phyloP scores from a whole-genome alignment of 208 protist genomes.

The Leishmania mexicana region DNA sequence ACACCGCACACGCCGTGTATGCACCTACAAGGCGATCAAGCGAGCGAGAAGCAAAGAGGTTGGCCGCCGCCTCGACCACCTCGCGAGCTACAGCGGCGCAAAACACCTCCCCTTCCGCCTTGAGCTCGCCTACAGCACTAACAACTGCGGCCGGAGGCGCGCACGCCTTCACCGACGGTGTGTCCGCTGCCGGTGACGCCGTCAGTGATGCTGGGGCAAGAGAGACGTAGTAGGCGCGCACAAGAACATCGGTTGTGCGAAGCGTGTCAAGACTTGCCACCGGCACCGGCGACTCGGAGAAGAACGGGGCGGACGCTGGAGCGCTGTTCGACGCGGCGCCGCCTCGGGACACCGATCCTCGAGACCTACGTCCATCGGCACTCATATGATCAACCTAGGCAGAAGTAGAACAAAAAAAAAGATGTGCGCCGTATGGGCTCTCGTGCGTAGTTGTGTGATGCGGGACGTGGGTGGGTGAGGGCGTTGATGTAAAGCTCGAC shows the following conservation, averaged over 20 bases:
- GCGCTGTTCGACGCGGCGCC: not conserved
- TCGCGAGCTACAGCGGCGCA: constrained; percentile 66
- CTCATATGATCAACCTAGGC: constrained; percentile 10
- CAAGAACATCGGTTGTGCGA: constrained; percentile 20
- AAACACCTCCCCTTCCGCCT: constrained; percentile 43
- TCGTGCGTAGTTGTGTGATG: not conserved
- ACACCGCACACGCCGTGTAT: constrained; percentile 75
- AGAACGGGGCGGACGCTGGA: constrained; percentile 4
- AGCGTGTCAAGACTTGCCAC: constrained; percentile 26
- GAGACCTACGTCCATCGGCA: constrained; percentile 18
- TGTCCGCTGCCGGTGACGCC: not conserved
- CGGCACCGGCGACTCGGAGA: constrained; percentile 28
- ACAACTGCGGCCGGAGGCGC: not conserved
- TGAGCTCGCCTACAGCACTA: constrained; percentile 1
- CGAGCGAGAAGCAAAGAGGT: constrained; percentile 53
- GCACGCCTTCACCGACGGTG: not conserved
- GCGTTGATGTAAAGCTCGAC: not conserved
- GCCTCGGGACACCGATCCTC: constrained; percentile 14
- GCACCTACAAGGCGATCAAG: constrained; percentile 60
- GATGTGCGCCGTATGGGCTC: not conserved
- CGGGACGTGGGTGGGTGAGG: not conserved
- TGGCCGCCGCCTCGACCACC: constrained; percentile 56
- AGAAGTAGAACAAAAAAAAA: not conserved
- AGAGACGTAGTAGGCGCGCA: constrained; percentile 25
- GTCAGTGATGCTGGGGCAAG: not conserved